These are phyloP conservation scores for Candida tammaniensis DNA, from an alignment of 805 yeast species.

Conservation along the genomic window DNA sequence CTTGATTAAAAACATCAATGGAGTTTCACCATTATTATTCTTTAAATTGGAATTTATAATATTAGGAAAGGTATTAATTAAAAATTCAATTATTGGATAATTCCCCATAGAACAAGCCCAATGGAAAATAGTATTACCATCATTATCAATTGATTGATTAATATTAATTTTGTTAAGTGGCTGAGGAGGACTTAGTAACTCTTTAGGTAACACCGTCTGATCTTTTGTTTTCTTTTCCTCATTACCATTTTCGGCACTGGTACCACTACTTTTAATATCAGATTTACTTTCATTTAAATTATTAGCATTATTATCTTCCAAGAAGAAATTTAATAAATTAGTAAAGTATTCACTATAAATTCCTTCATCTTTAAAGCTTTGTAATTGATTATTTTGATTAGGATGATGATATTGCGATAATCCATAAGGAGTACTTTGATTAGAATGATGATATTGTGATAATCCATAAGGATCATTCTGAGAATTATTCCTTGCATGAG, in stretches of 20 bases:
- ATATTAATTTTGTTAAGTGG: conserved; percentile 55
- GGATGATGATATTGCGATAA: conserved; percentile 40
- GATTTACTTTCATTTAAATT: conserved; percentile 6
- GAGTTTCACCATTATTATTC: conserved; percentile 84
- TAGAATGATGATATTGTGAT: conserved; percentile 42
- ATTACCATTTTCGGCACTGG: neutral
- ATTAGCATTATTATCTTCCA: conserved; percentile 34
- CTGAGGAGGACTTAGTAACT: conserved; percentile 54
- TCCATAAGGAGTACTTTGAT: conserved; percentile 34
- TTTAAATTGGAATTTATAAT: conserved; percentile 71
- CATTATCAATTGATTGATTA: conserved; percentile 87
- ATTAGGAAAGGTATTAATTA: conserved; percentile 57
- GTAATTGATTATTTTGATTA: conserved; percentile 14
- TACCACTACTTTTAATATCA: neutral
- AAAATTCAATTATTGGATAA: conserved; percentile 58
- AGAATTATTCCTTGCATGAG: conserved; percentile 17
- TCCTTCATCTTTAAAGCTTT: conserved; percentile 19
- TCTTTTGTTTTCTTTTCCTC: conserved; percentile 12
- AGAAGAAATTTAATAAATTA: conserved; percentile 48
- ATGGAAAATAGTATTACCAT: conserved; percentile 91
- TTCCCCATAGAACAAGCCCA: conserved; percentile 95
- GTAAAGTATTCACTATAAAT: conserved; percentile 40
- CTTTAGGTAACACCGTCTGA: conserved; percentile 25
- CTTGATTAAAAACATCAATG: conserved; percentile 51
- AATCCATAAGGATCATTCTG: conserved; percentile 34